Evolutionary conservation across 2,329 filamentous ascomycete genomes (phyloP), one percentile per base, ranked within the genome.

Genomic region (Trichophyton equinum): DNA sequence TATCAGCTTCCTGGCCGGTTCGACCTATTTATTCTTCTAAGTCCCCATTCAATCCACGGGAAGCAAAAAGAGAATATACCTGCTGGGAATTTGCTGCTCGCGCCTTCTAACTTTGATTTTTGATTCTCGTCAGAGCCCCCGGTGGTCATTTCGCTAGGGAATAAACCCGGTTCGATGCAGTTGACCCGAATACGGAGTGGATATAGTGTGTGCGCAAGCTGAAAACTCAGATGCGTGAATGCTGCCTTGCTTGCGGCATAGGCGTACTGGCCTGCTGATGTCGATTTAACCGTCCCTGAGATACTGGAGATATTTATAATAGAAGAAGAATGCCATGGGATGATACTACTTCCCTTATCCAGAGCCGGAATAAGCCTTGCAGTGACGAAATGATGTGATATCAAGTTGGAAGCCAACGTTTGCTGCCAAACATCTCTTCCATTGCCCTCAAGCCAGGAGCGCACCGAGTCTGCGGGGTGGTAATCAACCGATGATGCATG

Each of bases 121-220:
- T 83, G 79, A 64, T 79, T 77, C 15, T 78, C 75, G 40, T 77
- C 76, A 61, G 76, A 78, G 55, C 77, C 76, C 4, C 76, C 73
- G 0, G 81, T 76, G 1, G 81, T 84, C 79, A 84, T 83, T 69
- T 83, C 80, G 13, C 75, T 78, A 0, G 81, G 80, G 68, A 84
- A 84, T 2, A 83, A 75, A 33, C 80, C 80, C 0, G 81, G 82
- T 1, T 81, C 79, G 64, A 84, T 82, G 55, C 73, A 76, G 69
- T 85, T 84, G 64, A 84, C 75, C 13, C 81, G 72, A 58, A 84
- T 78, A 69, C 82, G 81, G 57, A 82, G 74, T 46, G 77, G 75
- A n/a, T 77, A 75, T 30, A 84, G 76, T 61, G 82, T 79, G 8
- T 75, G 75, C 0, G 81, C 79, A 7, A 84, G 73, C 74, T 82